Evolutionary conservation across 805 yeast species (phyloP), one percentile per base, ranked within the genome.

Genomic region (Nakazawaea ambrosiae): DNA sequence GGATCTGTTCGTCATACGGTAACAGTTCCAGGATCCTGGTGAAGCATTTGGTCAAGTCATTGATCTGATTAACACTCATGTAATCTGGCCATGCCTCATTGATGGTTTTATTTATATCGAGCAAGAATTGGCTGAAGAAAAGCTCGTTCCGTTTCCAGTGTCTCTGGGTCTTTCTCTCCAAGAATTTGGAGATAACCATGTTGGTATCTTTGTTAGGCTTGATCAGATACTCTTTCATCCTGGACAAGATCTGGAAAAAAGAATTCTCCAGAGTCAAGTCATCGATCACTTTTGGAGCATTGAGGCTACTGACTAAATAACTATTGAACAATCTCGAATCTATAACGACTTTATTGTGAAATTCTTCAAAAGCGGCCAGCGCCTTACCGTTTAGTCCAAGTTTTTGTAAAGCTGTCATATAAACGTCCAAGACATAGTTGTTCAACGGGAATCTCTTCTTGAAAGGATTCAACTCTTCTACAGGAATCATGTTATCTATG

Each of bases 301-400:
- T 29, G 20, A 29, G 20, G 20, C 8, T 7, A 17, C n/a, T 17
- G n/a, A 10, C 23, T 24, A 39, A 31, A 20, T 34, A 34, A 26
- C 15, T 14, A 20, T 39, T 39, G 19, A 34, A 15, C 9, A 39
- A 17, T 14, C 15, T 20, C 9, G 26, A 12, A 27, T 39, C 42
- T 19, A 33, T 30, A 12, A 24, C 16, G 10, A 39, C 34, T n/a
- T 26, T 25, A 9, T 7, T 7, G 15, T 14, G 6, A 6, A 27
- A 27, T 12, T 26, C 18, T 10, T 34, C 26, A 15, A 34, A 39
- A 2, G 18, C 25, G 16, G 30, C 30, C 9, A 31, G 24, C 6
- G 39, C 32, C 17, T 39, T 31, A 5, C 19, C 34, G 16, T 8
- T 16, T 14, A 34, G 31, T 16, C 42, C 42, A n/a, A 39, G 20